These are phyloP conservation scores for Metschnikowia kofuensis DNA, from an alignment of 805 yeast genomes.

Conservation along the genomic window DNA sequence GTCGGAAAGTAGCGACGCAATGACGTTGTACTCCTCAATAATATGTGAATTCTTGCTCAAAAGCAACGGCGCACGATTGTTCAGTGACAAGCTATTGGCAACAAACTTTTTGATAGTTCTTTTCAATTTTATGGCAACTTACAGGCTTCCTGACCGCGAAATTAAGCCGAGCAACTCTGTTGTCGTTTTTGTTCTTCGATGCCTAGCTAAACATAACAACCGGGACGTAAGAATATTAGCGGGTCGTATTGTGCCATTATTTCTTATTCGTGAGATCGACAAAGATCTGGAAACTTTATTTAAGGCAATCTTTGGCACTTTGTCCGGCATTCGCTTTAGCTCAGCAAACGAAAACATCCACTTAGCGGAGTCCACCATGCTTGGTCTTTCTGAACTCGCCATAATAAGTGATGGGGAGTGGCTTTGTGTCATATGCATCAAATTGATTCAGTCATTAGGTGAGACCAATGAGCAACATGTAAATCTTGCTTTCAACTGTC, in stretches of 20 bases:
- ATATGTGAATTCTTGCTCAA: constrained; percentile 19
- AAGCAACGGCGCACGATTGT: constrained; percentile 7
- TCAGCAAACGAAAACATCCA: constrained; percentile 27
- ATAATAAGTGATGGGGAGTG: constrained; percentile 62
- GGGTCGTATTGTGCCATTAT: constrained; percentile 52
- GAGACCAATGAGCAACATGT: constrained; percentile 63
- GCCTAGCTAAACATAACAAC: constrained; percentile 38
- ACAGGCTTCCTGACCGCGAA: constrained; percentile 41
- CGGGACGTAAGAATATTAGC: constrained; percentile 57
- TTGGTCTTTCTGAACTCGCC: constrained; percentile 64
- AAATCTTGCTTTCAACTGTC: constrained; percentile 64
- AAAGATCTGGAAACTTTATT: constrained; percentile 42
- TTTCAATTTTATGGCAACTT: constrained; percentile 51
- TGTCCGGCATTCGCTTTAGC: constrained; percentile 42
- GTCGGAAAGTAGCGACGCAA: constrained; percentile 22
- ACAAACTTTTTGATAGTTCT: constrained; percentile 47
- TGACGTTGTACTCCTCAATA: constrained; percentile 24
- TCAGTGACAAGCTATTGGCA: constrained; percentile 25
- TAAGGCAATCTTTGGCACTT: constrained; percentile 38
- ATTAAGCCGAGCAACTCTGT: constrained; percentile 21
- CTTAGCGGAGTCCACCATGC: constrained; percentile 56
- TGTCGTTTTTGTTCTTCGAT: constrained; percentile 41
- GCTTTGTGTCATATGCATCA: constrained; percentile 61
- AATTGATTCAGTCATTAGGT: constrained; percentile 63
- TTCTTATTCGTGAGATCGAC: constrained; percentile 37